Conservation (phyloP, 2,329 filamentous ascomycete species). For the Tolypocladium amazonense region DNA sequence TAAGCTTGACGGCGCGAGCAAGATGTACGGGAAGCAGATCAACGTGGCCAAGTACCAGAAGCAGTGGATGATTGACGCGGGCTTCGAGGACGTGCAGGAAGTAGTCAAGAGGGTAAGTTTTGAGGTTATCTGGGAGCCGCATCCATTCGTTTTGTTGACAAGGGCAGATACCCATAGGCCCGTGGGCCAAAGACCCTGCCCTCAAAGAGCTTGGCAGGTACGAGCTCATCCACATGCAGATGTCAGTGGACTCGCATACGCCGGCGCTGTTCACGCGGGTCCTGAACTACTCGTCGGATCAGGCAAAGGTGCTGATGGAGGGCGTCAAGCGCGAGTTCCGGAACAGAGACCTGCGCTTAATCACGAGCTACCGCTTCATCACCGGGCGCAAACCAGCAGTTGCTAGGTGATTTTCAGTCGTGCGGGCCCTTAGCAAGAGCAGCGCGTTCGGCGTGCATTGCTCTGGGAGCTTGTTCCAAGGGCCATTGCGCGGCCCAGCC, state of each 20-base stretch:
- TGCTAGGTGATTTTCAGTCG: background rate
- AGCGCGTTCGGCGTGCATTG: too few species aligned
- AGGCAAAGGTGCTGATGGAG: slow-evolving; percentile 28
- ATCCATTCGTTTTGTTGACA: background rate
- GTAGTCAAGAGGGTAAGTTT: slow-evolving; percentile 15
- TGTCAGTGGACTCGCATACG: slow-evolving; percentile 30
- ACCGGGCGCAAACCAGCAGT: slow-evolving; percentile 14
- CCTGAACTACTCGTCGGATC: slow-evolving; percentile 26
- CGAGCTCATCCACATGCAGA: slow-evolving; percentile 29
- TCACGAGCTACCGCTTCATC: slow-evolving; percentile 24
- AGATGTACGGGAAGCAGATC: slow-evolving; percentile 25
- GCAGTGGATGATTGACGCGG: slow-evolving; percentile 26
- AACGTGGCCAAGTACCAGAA: slow-evolving; percentile 25
- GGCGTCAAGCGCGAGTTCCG: slow-evolving; percentile 28
- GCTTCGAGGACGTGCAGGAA: slow-evolving; percentile 24
- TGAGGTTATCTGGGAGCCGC: background rate
- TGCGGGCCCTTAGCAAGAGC: background rate
- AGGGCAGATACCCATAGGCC: slow-evolving; percentile 24
- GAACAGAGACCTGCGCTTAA: slow-evolving; percentile 19
- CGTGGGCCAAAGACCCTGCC: slow-evolving; percentile 24
- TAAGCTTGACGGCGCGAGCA: slow-evolving; percentile 23
- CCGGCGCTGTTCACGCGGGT: slow-evolving; percentile 28
- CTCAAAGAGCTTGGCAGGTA: slow-evolving; percentile 25
- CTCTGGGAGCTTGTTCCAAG: too few species aligned
- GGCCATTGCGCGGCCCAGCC: background rate